Conservation (phyloP, 352 stramenopile species). For the Thraustotheca clavata region DNA sequence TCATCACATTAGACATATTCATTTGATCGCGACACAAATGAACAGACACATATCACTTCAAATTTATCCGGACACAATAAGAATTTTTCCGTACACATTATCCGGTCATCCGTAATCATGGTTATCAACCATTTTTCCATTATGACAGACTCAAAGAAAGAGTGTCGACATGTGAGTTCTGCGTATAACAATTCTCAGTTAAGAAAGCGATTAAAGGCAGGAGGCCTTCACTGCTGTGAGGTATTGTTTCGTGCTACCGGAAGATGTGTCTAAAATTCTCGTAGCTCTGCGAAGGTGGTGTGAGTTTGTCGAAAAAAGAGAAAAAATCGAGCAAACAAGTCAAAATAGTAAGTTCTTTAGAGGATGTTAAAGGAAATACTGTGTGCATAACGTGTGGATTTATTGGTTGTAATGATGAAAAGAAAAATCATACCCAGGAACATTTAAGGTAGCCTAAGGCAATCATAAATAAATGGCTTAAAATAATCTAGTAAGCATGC, state of each 20-base stretch:
- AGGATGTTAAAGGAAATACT: conserved; percentile 1
- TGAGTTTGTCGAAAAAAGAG: not conserved
- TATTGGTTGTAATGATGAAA: conserved; percentile 37
- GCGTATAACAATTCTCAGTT: not conserved
- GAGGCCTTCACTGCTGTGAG: conserved; percentile 10
- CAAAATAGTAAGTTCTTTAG: not conserved
- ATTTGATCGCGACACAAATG: no score
- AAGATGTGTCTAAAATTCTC: not conserved
- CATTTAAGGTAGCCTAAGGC: conserved; percentile 35
- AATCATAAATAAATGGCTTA: not conserved
- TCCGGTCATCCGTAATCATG: not conserved
- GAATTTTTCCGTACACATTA: no score
- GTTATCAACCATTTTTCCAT: not conserved
- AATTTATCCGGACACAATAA: no score
- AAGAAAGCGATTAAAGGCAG: conserved; percentile 7
- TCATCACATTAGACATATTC: no score
- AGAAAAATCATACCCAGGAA: conserved; percentile 37
- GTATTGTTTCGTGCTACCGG: not conserved
- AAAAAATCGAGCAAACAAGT: conserved; percentile 2
- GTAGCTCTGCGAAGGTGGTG: not conserved
- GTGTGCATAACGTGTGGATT: conserved; percentile 55
- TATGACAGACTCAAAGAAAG: no score
- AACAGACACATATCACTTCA: no score
- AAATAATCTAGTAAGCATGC: conserved; percentile 25
- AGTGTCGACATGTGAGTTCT: conserved; percentile 9